These are phyloP conservation scores for Ampelomyces quisqualis DNA, from an alignment of 2,329 filamentous ascomycete genomes.

Conservation along the genomic window DNA sequence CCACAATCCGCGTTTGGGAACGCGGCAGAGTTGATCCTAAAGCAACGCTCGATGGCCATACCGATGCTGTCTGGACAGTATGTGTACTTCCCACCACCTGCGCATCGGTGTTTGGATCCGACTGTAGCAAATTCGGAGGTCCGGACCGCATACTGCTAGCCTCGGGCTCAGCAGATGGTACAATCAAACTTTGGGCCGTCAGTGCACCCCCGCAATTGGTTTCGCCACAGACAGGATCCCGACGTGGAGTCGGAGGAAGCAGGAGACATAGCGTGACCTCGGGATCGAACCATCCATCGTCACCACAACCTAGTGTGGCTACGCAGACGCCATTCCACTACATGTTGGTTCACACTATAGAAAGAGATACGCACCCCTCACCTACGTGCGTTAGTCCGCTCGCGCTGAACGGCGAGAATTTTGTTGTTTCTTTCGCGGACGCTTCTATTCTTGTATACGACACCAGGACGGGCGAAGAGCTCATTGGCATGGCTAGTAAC, in stretches of 20 bases:
- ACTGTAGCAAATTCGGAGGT: slow-evolving; percentile 70
- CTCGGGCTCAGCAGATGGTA: slow-evolving; percentile 87
- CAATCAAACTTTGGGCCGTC: slow-evolving; percentile 90
- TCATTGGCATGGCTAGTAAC: slow-evolving; percentile 87
- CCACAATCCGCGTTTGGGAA: slow-evolving; percentile 93
- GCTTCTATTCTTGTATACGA: slow-evolving; percentile 90
- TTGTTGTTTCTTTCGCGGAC: slow-evolving; percentile 91
- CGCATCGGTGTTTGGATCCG: slow-evolving; percentile 74
- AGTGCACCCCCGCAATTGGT: slow-evolving; percentile 84
- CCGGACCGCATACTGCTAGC: slow-evolving; percentile 86
- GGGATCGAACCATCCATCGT: slow-evolving; percentile 85
- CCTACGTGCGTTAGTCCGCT: slow-evolving; percentile 92
- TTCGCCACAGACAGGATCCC: slow-evolving; percentile 72
- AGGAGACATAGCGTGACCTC: slow-evolving; percentile 92
- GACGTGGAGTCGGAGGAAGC: slow-evolving; percentile 70
- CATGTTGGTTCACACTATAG: slow-evolving; percentile 83
- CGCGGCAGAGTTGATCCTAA: slow-evolving; percentile 92
- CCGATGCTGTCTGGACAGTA: slow-evolving; percentile 92
- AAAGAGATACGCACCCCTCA: slow-evolving; percentile 67
- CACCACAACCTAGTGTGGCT: slow-evolving; percentile 83
- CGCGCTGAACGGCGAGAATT: slow-evolving; percentile 78
- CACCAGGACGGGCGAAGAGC: slow-evolving; percentile 85
- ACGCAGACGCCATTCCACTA: slow-evolving; percentile 85
- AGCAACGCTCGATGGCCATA: slow-evolving; percentile 89
- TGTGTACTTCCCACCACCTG: slow-evolving; percentile 86